Evolutionary conservation across 1,284 basidiomycete species (phyloP), one percentile per base, ranked within the genome.

Genomic region (Phellopilus nigrolimitatus): DNA sequence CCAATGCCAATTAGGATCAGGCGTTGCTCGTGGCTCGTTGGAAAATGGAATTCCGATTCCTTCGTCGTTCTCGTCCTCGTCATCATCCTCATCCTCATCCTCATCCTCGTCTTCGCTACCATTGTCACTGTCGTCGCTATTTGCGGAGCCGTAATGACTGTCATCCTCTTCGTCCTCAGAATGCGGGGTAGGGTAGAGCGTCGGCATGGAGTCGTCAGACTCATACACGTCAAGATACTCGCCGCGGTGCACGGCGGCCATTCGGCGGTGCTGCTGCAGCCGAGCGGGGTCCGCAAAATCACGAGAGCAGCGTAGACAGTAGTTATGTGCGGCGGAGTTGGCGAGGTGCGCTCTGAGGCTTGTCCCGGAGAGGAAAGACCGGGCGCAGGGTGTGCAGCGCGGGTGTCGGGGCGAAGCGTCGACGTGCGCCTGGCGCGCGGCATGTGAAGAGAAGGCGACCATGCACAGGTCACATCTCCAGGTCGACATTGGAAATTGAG

Each of bases 161-260:
- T n/a, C n/a, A n/a, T n/a, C n/a, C n/a, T n/a, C n/a, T n/a, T n/a
- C n/a, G n/a, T n/a, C n/a, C n/a, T n/a, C n/a, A n/a, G n/a, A n/a
- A n/a, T n/a, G n/a, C n/a, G n/a, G n/a, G n/a, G n/a, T n/a, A n/a
- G n/a, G n/a, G n/a, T n/a, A n/a, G n/a, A n/a, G n/a, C n/a, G 19
- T 22, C 9, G 4, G 13, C 12, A 21, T 15, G 34, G 46, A 39
- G 24, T 40, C 34, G 4, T 39, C 22, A 28, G n/a, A n/a, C n/a
- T 33, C 30, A 31, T 13, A 7, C 7, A 10, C 7, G 2, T 39
- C 21, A 25, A 24, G 24, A 17, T 30, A 24, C 6, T 40, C 36
- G 10, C 30, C 36, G 21, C 46, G 46, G 31, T 48, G 46, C 10
- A 48, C 46, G 15, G 46, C 25, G 9, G 46, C 46, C 25, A 17